Evolutionary conservation across 805 yeast genomes (phyloP), one percentile per base, ranked within the genome.

Genomic region (Kazachstania taianensis): DNA sequence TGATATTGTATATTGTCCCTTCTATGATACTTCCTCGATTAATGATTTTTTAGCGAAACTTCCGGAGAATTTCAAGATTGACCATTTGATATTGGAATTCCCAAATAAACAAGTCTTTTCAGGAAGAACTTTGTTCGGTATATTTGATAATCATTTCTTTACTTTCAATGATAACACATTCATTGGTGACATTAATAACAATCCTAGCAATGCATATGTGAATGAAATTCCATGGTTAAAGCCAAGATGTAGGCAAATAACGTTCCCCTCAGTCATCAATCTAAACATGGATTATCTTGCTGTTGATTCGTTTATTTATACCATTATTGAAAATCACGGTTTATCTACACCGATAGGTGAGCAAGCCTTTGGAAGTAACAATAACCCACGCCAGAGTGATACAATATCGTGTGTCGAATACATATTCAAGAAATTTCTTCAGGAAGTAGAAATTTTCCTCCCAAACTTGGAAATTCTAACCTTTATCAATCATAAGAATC

Each of bases 241-340:
- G n/a, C 42, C 46, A 15, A 40, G 38, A 31, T 40, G 42, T 32
- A 34, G 37, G 13, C 41, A 41, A 30, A 36, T 45, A 4, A 33
- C 41, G 5, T 43, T 51, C 14, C 48, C 52, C 5, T 32, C 38
- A 13, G 33, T 44, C 2, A 24, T 19, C 8, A 33, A 32, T 7
- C 23, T 51, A 15, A 28, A 37, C 13, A 39, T 50, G 32, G 38
- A 45, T 35, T 49, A 49, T 27, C 33, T 48, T 35, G 42, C 51
- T 4, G 29, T 49, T 5, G 54, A 50, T 33, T 33, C 45, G 5
- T 48, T 48, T 17, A 42, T 49, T 7, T 44, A 41, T 29, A 33
- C 37, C 6, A 34, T 45, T n/a, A 20, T 37, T 13, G 38, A 31
- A 30, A 37, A 20, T 16, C 37, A 39, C 29, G 24, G 31, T 15